These are phyloP conservation scores for Carallia brachiata DNA, from an alignment of 345 rosid species.

Conservation along the genomic window DNA sequence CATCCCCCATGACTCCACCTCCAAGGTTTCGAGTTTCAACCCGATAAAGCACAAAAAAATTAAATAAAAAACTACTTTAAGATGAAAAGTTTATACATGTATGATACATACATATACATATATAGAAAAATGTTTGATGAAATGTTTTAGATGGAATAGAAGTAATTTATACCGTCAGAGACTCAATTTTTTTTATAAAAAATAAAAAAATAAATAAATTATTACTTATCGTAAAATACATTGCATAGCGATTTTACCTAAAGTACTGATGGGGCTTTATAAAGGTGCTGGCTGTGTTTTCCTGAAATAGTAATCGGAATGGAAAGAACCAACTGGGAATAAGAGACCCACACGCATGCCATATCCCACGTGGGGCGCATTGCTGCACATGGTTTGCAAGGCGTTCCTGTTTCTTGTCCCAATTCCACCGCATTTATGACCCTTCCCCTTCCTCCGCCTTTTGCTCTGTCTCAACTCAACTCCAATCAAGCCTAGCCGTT, in stretches of 20 bases:
- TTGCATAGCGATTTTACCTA: too few relatives aligned
- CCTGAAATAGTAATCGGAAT: slow-evolving; percentile 16
- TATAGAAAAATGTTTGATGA: neutral
- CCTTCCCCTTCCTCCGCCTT: too few relatives aligned
- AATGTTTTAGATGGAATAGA: too few relatives aligned
- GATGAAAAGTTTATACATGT: too few relatives aligned
- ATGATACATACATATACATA: neutral
- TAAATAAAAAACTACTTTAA: neutral
- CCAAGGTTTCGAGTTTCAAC: slow-evolving; percentile 13
- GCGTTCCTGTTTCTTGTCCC: slow-evolving; percentile 26
- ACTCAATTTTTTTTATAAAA: too few relatives aligned
- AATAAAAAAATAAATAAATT: too few relatives aligned
- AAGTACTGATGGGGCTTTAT: too few relatives aligned
- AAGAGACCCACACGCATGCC: slow-evolving; percentile 41
- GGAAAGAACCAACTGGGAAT: slow-evolving; percentile 15
- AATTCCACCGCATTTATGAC: neutral
- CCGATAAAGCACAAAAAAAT: slow-evolving; percentile 14
- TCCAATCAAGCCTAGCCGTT: too few relatives aligned
- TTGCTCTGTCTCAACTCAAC: too few relatives aligned
- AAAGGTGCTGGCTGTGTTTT: slow-evolving; percentile 13
- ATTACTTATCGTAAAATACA: too few relatives aligned
- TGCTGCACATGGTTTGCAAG: slow-evolving; percentile 41
- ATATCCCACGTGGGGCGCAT: slow-evolving; percentile 48
- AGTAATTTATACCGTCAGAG: too few relatives aligned
- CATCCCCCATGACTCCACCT: slow-evolving; percentile 35